These are phyloP conservation scores for Penicillium roqueforti DNA, from an alignment of 495 filamentous ascomycete species.

Conservation along the genomic window DNA sequence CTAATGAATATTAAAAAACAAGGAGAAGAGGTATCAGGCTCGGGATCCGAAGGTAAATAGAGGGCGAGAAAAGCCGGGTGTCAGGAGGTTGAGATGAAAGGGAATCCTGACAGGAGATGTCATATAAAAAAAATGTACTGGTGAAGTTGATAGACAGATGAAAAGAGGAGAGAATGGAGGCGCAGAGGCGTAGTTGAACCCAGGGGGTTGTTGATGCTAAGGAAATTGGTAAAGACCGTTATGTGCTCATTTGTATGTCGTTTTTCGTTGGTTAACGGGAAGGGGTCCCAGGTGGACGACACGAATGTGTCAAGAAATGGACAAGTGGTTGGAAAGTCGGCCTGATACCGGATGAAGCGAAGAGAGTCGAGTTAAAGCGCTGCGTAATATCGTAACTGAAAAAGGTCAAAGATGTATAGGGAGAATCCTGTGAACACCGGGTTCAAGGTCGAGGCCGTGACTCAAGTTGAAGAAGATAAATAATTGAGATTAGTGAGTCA, in stretches of 20 bases:
- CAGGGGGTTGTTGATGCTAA: conserved; percentile 44
- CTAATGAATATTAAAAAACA: conserved; percentile 39
- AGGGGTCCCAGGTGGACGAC: conserved; percentile 36
- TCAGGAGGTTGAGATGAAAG: conserved; percentile 13
- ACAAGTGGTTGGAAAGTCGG: conserved; percentile 24
- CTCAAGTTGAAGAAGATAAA: conserved; percentile 28
- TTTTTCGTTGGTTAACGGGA: conserved; percentile 34
- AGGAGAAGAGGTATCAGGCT: conserved; percentile 33
- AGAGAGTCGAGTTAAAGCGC: conserved; percentile 32
- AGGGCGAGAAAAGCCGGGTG: conserved; percentile 18
- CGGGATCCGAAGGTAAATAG: conserved; percentile 27
- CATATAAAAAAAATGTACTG: conserved; percentile 52
- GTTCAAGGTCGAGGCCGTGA: conserved; percentile 39
- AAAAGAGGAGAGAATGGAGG: conserved; percentile 45
- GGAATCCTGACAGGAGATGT: conserved; percentile 44
- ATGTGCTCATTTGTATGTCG: conserved; percentile 62
- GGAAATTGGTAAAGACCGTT: conserved; percentile 57
- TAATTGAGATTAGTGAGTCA: conserved; percentile 40
- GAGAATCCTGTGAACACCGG: conserved; percentile 41
- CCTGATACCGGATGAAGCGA: conserved; percentile 23
- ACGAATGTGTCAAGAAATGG: conserved; percentile 34
- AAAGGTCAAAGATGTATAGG: conserved; percentile 28
- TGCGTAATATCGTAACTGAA: conserved; percentile 50
- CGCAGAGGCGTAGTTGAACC: conserved; percentile 44
- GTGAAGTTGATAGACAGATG: conserved; percentile 56